These are phyloP conservation scores for Rhizoclosmatium globosum DNA, from an alignment of 192 early-diverging fungal genomes.

Conservation along the genomic window DNA sequence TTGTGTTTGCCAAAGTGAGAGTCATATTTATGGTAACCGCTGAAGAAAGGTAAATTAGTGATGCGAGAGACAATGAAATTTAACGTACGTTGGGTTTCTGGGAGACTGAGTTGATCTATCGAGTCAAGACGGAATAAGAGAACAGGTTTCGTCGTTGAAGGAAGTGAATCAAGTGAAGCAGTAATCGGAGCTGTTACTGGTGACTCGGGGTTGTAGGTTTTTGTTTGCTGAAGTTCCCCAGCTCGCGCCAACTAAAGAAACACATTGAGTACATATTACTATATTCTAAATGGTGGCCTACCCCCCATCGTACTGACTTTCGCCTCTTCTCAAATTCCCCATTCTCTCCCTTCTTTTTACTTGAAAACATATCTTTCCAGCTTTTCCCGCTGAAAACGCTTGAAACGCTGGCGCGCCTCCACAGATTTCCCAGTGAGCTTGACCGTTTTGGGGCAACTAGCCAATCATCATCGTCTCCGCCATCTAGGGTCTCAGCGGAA, in stretches of 20 bases:
- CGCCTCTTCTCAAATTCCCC: not conserved
- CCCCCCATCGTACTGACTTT: slow-evolving; percentile 31
- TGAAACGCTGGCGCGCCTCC: slow-evolving; percentile 12
- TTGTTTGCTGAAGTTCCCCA: slow-evolving; percentile 28
- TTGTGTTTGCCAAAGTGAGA: slow-evolving; percentile 16
- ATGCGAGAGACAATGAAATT: no score
- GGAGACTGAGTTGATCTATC: slow-evolving; percentile 10
- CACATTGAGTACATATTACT: not conserved
- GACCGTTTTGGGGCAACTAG: not conserved
- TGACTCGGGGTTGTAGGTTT: slow-evolving; percentile 22
- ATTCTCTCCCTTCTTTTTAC: not conserved
- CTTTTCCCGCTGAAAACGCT: slow-evolving; percentile 16
- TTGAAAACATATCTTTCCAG: not conserved
- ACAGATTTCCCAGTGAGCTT: slow-evolving; percentile 6
- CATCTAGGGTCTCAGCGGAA: no score
- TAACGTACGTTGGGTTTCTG: slow-evolving; percentile 20
- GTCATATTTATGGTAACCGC: slow-evolving; percentile 23
- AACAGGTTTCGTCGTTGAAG: not conserved
- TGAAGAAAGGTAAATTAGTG: not conserved
- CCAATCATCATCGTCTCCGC: no score
- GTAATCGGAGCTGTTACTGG: not conserved
- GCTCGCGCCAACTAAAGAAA: slow-evolving; percentile 17
- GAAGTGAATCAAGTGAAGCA: no score
- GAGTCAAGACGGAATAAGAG: slow-evolving; percentile 26
- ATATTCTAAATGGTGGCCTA: not conserved